Base-by-base conservation (phyloP, 306 rosid genomes). In the Glycine latifolia region DNA sequence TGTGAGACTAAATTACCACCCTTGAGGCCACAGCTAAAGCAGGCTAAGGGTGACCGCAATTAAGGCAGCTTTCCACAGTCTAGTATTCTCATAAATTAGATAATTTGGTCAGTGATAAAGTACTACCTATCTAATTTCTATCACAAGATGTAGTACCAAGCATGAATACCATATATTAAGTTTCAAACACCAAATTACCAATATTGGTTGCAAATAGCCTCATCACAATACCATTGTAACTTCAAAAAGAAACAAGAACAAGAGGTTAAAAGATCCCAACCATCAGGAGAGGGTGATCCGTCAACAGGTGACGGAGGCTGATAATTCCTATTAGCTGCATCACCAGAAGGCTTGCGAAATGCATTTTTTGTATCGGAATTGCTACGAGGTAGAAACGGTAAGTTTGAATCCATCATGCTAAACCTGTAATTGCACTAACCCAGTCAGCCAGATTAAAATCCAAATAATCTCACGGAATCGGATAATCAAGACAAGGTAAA, bases 331-430 rank as follows among this genome's bases (percentile, higher is more conserved):
- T 70, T 83, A 75, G 88, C 78, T 15, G 94, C 81, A 73, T 91
- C 97, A 35, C 83, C 83, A 49, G 94, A 85, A 65, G 97, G 98
- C 83, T 91, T 89, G 50, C 94, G 94, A 81, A 95, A 88, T 26
- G 84, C 87, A 48, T 86, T 80, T 63, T 91, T 94, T 5, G 89
- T 5, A 73, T 90, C 94, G 16, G 74, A 70, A 61, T 70, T 71
- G 59, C 81, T 89, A 17, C 76, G 75, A 17, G 83, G 67, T 0
- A 75, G 72, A 75, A 83, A 56, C 16, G 56, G 87, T 20, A 52
- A 86, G 75, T 82, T 80, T 33, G 88, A 80, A 70, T 89, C 96
- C 97, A 93, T 94, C 73, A 83, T 41, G 67, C 68, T 83, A 71
- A 77, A 73, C 86, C 87, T 86, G 48, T 48, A 63, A 78, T 1